A percentile compares a stretch with the other conserved stretches of the same genome.
These are phyloP conservation scores for Pythium grandisporangium DNA, from an alignment of 352 stramenopile species.

Conservation along the genomic window DNA sequence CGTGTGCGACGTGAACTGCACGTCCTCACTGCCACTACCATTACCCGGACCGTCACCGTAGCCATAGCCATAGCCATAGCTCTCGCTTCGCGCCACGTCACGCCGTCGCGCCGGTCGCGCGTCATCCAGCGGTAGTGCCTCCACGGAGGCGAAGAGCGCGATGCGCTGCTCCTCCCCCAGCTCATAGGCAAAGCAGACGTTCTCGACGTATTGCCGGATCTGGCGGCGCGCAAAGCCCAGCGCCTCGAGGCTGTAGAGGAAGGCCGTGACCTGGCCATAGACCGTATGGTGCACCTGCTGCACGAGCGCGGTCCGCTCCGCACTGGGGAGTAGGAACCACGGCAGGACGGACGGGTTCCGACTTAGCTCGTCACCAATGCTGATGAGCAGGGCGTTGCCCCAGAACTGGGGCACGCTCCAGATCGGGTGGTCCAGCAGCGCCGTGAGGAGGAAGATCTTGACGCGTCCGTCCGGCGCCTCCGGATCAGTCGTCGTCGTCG, in stretches of 20 bases:
- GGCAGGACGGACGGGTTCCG: constrained; percentile 47
- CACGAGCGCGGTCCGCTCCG: constrained; percentile 61
- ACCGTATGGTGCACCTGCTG: constrained; percentile 72
- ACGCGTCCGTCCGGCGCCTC: too few relatives aligned
- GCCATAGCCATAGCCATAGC: constrained; percentile 15
- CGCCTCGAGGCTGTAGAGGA: constrained; percentile 66
- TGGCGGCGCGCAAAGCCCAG: constrained; percentile 59
- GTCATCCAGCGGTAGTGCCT: constrained; percentile 22
- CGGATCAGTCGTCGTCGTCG: too few relatives aligned
- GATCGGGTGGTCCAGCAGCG: constrained; percentile 39
- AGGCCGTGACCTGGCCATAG: constrained; percentile 63
- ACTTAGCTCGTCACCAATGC: constrained; percentile 70
- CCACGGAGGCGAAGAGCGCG: constrained; percentile 42
- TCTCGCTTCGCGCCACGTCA: constrained; percentile 3
- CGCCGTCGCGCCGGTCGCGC: not conserved
- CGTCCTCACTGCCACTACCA: too few relatives aligned
- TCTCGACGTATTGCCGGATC: constrained; percentile 63
- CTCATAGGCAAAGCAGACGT: constrained; percentile 76
- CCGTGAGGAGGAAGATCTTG: constrained; percentile 53
- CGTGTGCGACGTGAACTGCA: constrained; percentile 56
- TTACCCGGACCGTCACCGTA: constrained; percentile 4
- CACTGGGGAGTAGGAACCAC: constrained; percentile 53
- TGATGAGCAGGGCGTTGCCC: constrained; percentile 64
- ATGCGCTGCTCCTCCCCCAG: constrained; percentile 74
- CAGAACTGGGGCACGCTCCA: constrained; percentile 67